Conservation (phyloP, 1,284 basidiomycete genomes). For the Ustilago bromivora region DNA sequence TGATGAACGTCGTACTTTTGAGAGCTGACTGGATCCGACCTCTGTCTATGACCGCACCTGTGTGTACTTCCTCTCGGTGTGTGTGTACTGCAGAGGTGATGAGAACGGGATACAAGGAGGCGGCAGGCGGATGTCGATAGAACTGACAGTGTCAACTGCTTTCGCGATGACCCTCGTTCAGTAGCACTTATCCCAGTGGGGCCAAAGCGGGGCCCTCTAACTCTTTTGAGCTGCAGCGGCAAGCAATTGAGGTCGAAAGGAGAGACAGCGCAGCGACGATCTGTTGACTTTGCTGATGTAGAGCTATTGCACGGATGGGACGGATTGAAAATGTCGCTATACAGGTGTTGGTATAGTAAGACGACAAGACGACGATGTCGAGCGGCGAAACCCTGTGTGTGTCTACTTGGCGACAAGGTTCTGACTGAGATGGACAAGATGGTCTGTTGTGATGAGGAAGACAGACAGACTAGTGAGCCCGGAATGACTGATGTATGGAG, state of each 20-base stretch:
- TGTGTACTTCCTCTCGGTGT: neutral
- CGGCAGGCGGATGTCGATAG: neutral
- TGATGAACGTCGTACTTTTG: neutral
- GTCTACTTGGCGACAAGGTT: slow-evolving; percentile 6
- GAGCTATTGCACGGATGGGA: neutral
- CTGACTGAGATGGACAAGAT: neutral
- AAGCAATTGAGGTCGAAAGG: neutral
- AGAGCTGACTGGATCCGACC: neutral
- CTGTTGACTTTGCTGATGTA: neutral
- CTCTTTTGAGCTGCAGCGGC: neutral
- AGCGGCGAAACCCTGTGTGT: neutral
- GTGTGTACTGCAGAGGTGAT: neutral
- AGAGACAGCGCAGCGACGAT: neutral
- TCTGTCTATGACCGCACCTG: neutral
- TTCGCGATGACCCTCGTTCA: neutral
- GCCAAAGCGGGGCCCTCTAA: neutral
- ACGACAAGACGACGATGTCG: neutral
- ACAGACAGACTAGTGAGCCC: neutral
- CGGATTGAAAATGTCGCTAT: neutral
- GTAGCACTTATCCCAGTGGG: neutral
- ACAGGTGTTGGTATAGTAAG: neutral
- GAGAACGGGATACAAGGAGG: neutral
- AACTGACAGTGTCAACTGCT: neutral
- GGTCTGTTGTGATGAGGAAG: neutral
- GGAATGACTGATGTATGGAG: neutral